Evolutionary conservation across 1,139 yeast genomes (phyloP).

Genomic region (Taphrina wiesneri): DNA sequence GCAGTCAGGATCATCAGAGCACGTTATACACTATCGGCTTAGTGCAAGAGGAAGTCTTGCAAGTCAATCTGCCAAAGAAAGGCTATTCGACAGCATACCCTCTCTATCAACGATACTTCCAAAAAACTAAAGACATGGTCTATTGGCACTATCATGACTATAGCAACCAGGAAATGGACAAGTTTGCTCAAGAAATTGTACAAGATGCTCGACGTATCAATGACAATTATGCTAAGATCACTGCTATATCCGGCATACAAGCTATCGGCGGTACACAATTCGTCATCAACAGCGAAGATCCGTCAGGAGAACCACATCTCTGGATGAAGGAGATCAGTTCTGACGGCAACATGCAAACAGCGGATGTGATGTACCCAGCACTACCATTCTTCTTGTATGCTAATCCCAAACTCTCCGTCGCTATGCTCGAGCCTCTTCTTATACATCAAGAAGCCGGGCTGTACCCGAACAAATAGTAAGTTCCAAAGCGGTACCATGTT

Average conservation of each 20-base stretch:
- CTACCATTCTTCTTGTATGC: conserved; percentile 29
- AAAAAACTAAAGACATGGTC: background rate
- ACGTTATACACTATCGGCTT: conserved; percentile 10
- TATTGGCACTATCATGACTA: conserved; percentile 12
- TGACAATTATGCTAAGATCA: conserved; percentile 7
- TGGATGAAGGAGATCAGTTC: conserved; percentile 29
- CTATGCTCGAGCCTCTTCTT: conserved; percentile 10
- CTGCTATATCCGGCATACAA: conserved; percentile 1
- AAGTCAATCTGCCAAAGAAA: conserved; percentile 1
- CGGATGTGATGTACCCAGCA: conserved; percentile 31
- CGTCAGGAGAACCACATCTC: conserved; percentile 15
- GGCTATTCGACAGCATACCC: conserved; percentile 9
- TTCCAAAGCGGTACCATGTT: background rate
- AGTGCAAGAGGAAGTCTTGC: conserved; percentile 14
- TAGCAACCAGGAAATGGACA: background rate
- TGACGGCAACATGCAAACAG: conserved; percentile 25
- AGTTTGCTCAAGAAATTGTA: background rate
- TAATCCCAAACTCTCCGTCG: conserved; percentile 4
- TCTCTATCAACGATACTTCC: background rate
- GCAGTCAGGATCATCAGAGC: background rate
- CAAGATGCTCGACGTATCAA: background rate
- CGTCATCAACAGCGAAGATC: conserved; percentile 13
- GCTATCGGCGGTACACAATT: conserved; percentile 19
- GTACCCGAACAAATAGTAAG: conserved; percentile 20
- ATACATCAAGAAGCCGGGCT: conserved; percentile 16